Base-by-base conservation (phyloP, 2,329 filamentous ascomycete genomes). In the Endoconidiophora polonica region DNA sequence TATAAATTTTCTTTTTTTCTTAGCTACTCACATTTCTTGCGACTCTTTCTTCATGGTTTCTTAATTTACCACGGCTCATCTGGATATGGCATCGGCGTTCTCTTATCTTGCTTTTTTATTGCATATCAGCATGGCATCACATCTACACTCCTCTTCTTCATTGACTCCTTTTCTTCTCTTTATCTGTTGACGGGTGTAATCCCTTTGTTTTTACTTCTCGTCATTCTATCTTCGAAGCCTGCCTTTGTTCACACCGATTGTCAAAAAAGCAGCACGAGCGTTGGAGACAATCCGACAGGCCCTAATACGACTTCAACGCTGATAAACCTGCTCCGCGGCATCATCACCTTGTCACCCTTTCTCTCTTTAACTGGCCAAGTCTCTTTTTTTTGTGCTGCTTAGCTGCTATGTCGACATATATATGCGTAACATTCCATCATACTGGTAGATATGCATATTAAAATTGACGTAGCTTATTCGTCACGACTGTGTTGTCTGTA, bases 61-160 rank as follows among this genome's bases (percentile, higher is more conserved):
- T 40, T 33, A 9, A 36, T 46, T 38, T 40, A 23, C 29, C 20
- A 42, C 37, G 46, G 46, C 14, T 48, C 39, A 41, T 48, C 16
- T 48, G n/a, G 16, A 24, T 9, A 48, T 23, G 37, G 24, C 16
- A 46, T 54, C 49, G 62, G 61, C 60, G 61, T 65, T 65, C 57
- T 57, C 38, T 50, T 52, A 7, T 46, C 5, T 50, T 36, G 18
- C 14, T 50, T 52, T 57, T 56, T 56, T 47, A 54, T 51, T 60
- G 55, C 55, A 54, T 56, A 57, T 60, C 58, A 57, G 59, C 5
- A 48, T 26, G 46, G 18, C 37, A 23, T 38, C 44, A n/a, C 39
- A 38, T 47, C 23, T 44, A 20, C 26, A 40, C 26, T 14, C 20
- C 14, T 29, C 46, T 36, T 49, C n/a, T 46, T 46, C n/a, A 36